These are phyloP conservation scores for Guadua angustifolia DNA, from an alignment of 176 grass and related monocot species.

Conservation along the genomic window DNA sequence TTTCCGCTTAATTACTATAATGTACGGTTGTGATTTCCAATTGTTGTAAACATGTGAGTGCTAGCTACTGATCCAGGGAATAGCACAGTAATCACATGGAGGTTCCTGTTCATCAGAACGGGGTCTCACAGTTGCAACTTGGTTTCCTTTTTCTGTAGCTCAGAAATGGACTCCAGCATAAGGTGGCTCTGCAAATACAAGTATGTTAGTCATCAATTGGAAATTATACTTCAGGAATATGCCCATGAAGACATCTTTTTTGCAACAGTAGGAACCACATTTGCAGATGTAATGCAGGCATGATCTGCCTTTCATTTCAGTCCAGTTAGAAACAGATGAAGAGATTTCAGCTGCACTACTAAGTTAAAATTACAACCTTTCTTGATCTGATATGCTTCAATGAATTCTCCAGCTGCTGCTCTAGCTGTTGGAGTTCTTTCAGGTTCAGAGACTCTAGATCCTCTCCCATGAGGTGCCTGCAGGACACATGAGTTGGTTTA, in stretches of 20 bases:
- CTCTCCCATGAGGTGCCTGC: constrained; percentile 78
- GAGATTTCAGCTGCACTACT: background rate
- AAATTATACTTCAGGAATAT: background rate
- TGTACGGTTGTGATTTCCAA: too few species aligned
- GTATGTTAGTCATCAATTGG: background rate
- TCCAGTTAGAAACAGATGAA: constrained; percentile 23
- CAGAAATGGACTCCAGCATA: constrained; percentile 66
- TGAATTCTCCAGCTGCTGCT: constrained; percentile 78
- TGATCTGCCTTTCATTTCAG: background rate
- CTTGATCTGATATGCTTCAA: constrained; percentile 78
- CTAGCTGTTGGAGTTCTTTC: constrained; percentile 82
- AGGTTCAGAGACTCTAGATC: constrained; percentile 63
- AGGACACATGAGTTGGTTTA: constrained; percentile 18
- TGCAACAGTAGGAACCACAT: background rate
- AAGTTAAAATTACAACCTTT: constrained; percentile 59
- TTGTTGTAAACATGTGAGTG: too few species aligned
- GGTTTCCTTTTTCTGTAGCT: constrained; percentile 70
- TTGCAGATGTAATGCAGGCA: background rate
- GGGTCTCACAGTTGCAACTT: too few species aligned
- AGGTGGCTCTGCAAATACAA: constrained; percentile 61
- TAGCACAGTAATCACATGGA: too few species aligned
- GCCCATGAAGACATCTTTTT: background rate
- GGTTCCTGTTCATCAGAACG: too few species aligned
- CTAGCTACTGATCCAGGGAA: too few species aligned
- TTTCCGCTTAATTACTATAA: too few species aligned